phyloP scores from a whole-genome alignment of 768 basidiomycete genomes.

The Lactarius evosmus region DNA sequence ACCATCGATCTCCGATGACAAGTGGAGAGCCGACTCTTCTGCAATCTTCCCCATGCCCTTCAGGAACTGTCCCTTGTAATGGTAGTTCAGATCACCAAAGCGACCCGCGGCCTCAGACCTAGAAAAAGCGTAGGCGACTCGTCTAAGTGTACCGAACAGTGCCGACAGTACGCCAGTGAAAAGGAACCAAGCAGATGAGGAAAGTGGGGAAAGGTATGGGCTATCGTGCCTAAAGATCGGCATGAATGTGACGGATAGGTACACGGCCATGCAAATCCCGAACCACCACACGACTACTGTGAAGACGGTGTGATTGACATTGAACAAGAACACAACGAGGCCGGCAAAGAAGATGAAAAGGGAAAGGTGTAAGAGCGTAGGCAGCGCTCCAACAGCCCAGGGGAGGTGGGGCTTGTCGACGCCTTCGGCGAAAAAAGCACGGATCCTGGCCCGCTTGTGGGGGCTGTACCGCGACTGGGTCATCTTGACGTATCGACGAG shows the following conservation, averaged over 20 bases:
- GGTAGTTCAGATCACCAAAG: neutral
- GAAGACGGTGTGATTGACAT: constrained; percentile 1
- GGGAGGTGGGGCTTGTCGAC: neutral
- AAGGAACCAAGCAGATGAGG: neutral
- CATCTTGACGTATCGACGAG: neutral
- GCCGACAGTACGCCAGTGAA: neutral
- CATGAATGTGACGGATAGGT: constrained; percentile 3
- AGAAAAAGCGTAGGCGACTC: neutral
- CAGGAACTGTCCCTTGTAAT: neutral
- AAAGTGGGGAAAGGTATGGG: constrained; percentile 3
- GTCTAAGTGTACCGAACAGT: neutral
- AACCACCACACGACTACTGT: neutral
- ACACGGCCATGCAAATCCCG: neutral
- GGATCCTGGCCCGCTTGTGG: constrained; percentile 6
- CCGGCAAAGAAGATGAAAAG: constrained; percentile 8
- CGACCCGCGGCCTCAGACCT: neutral
- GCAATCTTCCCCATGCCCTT: neutral
- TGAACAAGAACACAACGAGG: neutral
- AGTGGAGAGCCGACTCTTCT: neutral
- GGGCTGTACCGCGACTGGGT: constrained; percentile 1
- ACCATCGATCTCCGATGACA: neutral
- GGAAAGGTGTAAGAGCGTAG: constrained; percentile 2
- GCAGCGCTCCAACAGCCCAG: neutral
- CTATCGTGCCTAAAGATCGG: neutral
- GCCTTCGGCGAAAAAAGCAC: neutral